Percentiles rank a stretch among this genome's conserved stretches.
These are phyloP conservation scores for Fusarium sp. DNA, from an alignment of 2,329 filamentous ascomycete genomes.

Conservation along the genomic window DNA sequence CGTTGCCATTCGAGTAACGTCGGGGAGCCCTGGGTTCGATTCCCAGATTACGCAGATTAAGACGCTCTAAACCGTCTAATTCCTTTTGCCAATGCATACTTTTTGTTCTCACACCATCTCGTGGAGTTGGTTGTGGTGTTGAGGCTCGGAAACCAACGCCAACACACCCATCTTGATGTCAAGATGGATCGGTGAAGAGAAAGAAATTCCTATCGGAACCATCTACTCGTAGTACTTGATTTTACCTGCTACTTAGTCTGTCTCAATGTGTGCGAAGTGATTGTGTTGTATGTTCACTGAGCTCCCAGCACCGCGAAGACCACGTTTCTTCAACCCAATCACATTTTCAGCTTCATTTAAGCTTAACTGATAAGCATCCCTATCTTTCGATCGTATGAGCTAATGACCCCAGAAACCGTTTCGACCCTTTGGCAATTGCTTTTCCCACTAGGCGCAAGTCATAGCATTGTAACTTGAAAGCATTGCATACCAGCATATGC, in stretches of 20 bases:
- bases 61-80: accelerated
- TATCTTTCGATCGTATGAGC: no score
- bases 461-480: not conserved
- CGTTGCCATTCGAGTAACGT: conserved; percentile 37
- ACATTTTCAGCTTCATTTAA: not conserved
- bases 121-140: conserved; percentile 1
- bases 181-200: not conserved
- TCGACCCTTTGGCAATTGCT: accelerated
- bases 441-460: not conserved
- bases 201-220: accelerated
- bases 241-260: not conserved
- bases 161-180: accelerated
- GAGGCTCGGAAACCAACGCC: no score
- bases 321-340: not conserved
- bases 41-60: conserved; percentile 35
- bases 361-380: not conserved
- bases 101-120: not conserved
- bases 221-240: no score
- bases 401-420: not conserved
- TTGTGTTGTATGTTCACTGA: not conserved
- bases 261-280: not conserved
- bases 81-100: not conserved
- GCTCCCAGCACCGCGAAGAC: not conserved
- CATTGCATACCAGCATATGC: not conserved
- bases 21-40: conserved; percentile 44